Base-by-base conservation (phyloP, 1,139 yeast species). In the Candida sanyaensis region DNA sequence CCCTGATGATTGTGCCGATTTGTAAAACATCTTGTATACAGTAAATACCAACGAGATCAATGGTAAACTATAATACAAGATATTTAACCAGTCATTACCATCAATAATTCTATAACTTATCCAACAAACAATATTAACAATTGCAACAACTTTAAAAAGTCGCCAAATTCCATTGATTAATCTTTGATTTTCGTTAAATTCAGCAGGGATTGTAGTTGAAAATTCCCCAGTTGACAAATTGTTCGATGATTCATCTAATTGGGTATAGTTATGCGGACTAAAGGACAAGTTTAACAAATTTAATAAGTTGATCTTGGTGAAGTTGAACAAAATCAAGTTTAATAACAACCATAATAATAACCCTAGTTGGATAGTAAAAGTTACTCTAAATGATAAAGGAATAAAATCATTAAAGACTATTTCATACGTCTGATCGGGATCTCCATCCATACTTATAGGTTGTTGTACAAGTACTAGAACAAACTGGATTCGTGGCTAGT, bases 351-450 rank as follows among this genome's bases (percentile, higher is more conserved):
- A 75, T 40, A 73, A 56, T 6, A 60, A 54, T 3, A 64, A 60
- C 0, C 76, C 77, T 17, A 69, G 49, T 44, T 68, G 66, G 9
- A 74, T 51, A 4, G 70, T 55, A 24, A 68, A 56, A 6, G 72
- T 55, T 38, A 73, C 64, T 48, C 73, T 60, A 54, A 70, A 73
- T 10, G 78, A 77, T 31, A 73, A 60, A 10, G 80, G 79, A 9
- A 75, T 51, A 38, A 70, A 50, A 26, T 57, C 58, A 48, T 61
- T 61, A 46, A 65, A 65, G 38, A 63, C 39, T 27, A 56, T 41
- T 33, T 50, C 50, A 24, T 51, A 41, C 2, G 55, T 44, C 11
- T 50, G 39, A 26, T 44, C 53, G 38, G 49, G 48, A 23, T 42
- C 51, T 27, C 52, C 54, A 30, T 42, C 53, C 57, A 55, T 55